Base-by-base conservation (phyloP, 495 filamentous ascomycete genomes). In the Xylaria palmicola region DNA sequence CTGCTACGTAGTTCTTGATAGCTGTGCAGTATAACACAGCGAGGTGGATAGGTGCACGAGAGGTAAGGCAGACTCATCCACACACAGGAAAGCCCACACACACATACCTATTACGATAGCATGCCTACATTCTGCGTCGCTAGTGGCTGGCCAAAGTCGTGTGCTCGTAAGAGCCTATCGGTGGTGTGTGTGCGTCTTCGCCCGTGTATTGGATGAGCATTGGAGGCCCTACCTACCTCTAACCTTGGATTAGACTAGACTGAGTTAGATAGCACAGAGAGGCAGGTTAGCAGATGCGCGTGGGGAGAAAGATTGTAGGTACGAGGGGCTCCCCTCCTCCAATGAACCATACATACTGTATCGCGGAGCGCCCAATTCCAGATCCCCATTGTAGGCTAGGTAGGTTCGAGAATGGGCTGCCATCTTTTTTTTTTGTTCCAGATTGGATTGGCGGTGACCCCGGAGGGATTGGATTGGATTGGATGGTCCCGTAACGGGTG, bases 301-400 rank as follows among this genome's bases (percentile, higher is more conserved):
- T 53, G 20, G 40, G 13, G 13, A 36, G 13, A 13, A 36, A 13
- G 32, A 6, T 36, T 6, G 32, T 36, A 36, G 37, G 32, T 40
- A 34, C 24, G 36, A 55, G 3, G 50, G 30, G 50, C 17, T 19
- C 30, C 24, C 19, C 30, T 17, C 32, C 13, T 10, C n/a, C 30
- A 12, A 24, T 34, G 2, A 5, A 34, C 40, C 13, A 15, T 36
- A n/a, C n/a, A 32, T 40, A 39, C 55, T 47, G 55, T 59, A 59
- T 59, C 56, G 24, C 56, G 56, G 56, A 59, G 30, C 20, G 27
- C 32, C 44, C 44, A n/a, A 59, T 44, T 59, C 43, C 56, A 59
- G 26, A 22, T 56, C 26, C 39, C 34, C 20, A 27, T 24, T 43
- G 6, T 36, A 13, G 13, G 27, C 34, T 51, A 6, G 27, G 22